A percentile compares a stretch with the other conserved stretches of the same genome.
Conservation (phyloP, 2,329 filamentous ascomycete species). For the Verticillium tricorpus region DNA sequence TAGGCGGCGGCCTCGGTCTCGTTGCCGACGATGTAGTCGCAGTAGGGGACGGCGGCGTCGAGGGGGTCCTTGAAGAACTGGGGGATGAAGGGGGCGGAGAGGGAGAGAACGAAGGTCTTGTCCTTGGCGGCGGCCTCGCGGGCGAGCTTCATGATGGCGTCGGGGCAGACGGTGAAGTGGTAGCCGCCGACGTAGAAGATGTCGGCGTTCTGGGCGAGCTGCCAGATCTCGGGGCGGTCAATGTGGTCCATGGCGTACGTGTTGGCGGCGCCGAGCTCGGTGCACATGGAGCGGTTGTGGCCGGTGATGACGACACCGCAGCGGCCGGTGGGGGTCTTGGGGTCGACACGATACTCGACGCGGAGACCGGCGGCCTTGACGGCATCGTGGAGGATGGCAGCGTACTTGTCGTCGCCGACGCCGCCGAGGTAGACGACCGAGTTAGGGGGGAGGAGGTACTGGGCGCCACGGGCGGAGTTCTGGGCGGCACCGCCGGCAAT, state of each 20-base stretch:
- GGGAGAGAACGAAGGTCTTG: conserved; percentile 88
- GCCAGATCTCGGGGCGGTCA: conserved; percentile 88
- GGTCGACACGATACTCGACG: conserved; percentile 91
- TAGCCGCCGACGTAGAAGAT: conserved; percentile 93
- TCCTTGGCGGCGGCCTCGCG: conserved; percentile 85
- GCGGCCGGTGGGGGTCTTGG: conserved; percentile 78
- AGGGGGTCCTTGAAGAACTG: conserved; percentile 98
- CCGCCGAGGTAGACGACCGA: conserved; percentile 92
- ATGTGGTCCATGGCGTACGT: conserved; percentile 94
- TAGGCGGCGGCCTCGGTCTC: conserved; percentile 91
- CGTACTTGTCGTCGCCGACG: conserved; percentile 94
- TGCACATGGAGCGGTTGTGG: conserved; percentile 91
- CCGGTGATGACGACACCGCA: conserved; percentile 97
- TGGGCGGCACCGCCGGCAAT: conserved; percentile 95
- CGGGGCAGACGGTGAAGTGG: conserved; percentile 94
- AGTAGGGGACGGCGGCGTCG: conserved; percentile 81
- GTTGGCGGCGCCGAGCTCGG: conserved; percentile 93
- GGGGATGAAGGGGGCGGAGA: conserved; percentile 92
- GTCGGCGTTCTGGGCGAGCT: conserved; percentile 80
- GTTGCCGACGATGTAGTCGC: conserved; percentile 95
- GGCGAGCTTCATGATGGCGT: conserved; percentile 83
- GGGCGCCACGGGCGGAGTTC: conserved; percentile 93
- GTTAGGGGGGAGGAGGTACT: conserved; percentile 89
- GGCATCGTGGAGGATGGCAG: conserved; percentile 79
- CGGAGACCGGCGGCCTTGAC: conserved; percentile 84